These are phyloP conservation scores for Boletus rubropictus DNA, from an alignment of 768 basidiomycete genomes.

Conservation along the genomic window DNA sequence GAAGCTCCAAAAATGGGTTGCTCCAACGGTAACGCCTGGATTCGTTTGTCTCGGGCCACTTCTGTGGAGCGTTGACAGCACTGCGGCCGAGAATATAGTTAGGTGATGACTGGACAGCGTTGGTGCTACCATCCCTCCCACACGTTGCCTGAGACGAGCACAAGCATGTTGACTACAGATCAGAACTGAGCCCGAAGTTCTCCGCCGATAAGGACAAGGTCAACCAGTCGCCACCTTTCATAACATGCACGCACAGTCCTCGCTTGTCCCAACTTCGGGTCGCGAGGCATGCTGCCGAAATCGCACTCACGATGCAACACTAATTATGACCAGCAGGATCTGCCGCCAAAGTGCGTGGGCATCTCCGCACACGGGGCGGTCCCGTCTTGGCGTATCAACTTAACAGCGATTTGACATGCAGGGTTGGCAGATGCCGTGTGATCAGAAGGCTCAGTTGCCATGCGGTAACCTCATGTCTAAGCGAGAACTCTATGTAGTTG, in stretches of 20 bases:
- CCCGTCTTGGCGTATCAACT: constrained; percentile 12
- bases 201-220: constrained; percentile 8
- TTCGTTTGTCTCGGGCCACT: too few species aligned
- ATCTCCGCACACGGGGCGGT: constrained; percentile 8
- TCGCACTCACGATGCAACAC: neutral
- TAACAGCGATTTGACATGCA: neutral
- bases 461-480: neutral
- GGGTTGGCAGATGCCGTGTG: neutral
- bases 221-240: neutral
- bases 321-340: neutral
- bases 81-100: too few species aligned
- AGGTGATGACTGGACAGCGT: too few species aligned
- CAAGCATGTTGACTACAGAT: constrained; percentile 4
- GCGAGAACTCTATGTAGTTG: neutral
- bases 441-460: neutral
- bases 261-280: constrained; percentile 1
- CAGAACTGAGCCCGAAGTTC: neutral
- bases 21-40: too few species aligned
- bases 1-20: too few species aligned
- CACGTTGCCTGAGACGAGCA: constrained; percentile 5
- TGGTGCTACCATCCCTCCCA: too few species aligned
- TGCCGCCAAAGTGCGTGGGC: neutral
- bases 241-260: neutral
- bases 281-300: neutral
- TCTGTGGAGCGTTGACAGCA: too few species aligned